Evolutionary conservation across 2,329 filamentous ascomycete species (phyloP).

Genomic region (Blastomyces silverae): DNA sequence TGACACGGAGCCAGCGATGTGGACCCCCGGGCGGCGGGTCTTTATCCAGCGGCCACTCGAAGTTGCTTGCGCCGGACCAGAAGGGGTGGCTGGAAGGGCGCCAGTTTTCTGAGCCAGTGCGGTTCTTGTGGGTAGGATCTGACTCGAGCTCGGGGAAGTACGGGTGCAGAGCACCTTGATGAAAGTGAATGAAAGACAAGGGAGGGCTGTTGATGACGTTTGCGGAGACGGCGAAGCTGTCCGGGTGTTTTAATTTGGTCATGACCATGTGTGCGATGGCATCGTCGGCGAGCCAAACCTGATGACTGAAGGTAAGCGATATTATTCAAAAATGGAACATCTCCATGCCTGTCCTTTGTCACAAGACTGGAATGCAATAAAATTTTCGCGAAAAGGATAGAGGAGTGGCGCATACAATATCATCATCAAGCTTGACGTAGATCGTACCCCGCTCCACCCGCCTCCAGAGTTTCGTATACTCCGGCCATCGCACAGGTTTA

Average conservation of each 20-base stretch:
- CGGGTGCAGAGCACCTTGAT: conserved; percentile 48
- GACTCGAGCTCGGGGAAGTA: conserved; percentile 46
- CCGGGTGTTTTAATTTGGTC: conserved; percentile 47
- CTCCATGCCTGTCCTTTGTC: neutral
- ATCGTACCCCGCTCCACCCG: conserved; percentile 15
- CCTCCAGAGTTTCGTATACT: conserved; percentile 17
- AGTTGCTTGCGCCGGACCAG: conserved; percentile 14
- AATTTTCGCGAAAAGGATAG: neutral
- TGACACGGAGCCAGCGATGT: conserved; percentile 45
- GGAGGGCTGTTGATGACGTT: conserved; percentile 54
- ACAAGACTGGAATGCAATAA: neutral
- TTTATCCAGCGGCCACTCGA: conserved; percentile 14
- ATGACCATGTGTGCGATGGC: conserved; percentile 50
- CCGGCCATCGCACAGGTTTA: conserved; percentile 16
- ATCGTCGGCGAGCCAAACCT: conserved; percentile 36
- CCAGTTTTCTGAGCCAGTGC: conserved; percentile 7
- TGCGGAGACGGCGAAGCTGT: conserved; percentile 49
- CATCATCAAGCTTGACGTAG: conserved; percentile 40
- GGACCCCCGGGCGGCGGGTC: conserved; percentile 12
- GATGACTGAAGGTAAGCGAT: neutral
- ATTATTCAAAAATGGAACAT: neutral
- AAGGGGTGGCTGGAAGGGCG: conserved; percentile 17
- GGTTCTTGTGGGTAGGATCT: neutral
- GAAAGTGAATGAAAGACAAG: conserved; percentile 50
- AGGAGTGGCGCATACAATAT: conserved; percentile 28